Evolutionary conservation across 768 basidiomycete genomes (phyloP).

Genomic region (Erythrobasidium yunnanense): DNA sequence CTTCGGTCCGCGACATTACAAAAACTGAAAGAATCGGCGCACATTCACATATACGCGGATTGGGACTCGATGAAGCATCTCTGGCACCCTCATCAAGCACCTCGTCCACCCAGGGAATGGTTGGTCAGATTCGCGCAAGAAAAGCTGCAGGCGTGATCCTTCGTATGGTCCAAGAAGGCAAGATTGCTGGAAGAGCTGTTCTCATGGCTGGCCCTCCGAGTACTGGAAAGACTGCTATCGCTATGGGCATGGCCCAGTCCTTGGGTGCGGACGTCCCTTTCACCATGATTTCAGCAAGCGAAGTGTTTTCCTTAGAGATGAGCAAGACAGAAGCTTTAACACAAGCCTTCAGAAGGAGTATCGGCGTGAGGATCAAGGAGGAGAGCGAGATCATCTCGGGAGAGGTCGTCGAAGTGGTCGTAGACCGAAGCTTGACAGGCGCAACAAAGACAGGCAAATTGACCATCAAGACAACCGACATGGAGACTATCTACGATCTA

Average conservation of each 20-base stretch:
- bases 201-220: conserved; percentile 95
- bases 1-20: conserved; percentile 22
- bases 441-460: conserved; percentile 96
- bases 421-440: conserved; percentile 90
- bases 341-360: conserved; percentile 87
- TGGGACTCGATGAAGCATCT: conserved; percentile 73
- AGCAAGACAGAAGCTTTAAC: conserved; percentile 96
- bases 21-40: conserved; percentile 38
- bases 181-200: conserved; percentile 90
- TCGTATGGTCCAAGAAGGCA: conserved; percentile 93
- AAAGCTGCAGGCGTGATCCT: conserved; percentile 96
- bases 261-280: conserved; percentile 91
- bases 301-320: conserved; percentile 97
- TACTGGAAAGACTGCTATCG: conserved; percentile 96
- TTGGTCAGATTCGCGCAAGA: conserved; percentile 88
- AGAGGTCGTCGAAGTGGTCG: conserved; percentile 96
- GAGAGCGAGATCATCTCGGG: conserved; percentile 96
- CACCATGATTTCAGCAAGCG: conserved; percentile 93
- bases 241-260: conserved; percentile 93
- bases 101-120: conserved; percentile 66
- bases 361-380: conserved; percentile 93
- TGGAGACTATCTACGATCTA: conserved; percentile 98
- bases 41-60: conserved; percentile 76
- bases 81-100: conserved; percentile 53
- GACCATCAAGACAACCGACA: conserved; percentile 95